Base-by-base conservation (phyloP, 2,329 filamentous ascomycete species). In the Exophiala aquamarina region DNA sequence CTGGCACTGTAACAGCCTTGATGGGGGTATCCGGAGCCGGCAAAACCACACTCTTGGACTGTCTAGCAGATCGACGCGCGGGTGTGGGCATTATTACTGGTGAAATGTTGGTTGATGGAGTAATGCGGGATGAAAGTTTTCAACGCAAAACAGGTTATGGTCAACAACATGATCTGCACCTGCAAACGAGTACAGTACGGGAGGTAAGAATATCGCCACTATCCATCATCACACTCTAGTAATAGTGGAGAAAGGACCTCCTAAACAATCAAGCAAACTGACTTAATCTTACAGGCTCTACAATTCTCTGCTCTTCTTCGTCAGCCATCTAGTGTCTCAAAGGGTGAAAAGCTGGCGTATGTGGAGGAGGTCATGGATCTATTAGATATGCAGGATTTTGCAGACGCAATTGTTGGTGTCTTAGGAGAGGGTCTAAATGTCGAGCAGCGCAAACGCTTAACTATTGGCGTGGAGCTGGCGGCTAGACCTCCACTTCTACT, bases 11-110 rank as follows among this genome's bases (percentile, higher is more conserved):
- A 47, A 95, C 90, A 10, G 90, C 89, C 31, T 75, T 95, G 3
- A 95, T 95, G 89, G 78, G 89, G 71, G 88, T 90, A 6, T 89
- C 86, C 18, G 90, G 91, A 57, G 91, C 91, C n/a, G 91, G 91
- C 50, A 96, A 95, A 69, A 95, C 91, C 0, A 95, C 90, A 1
- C 77, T 96, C 20, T 72, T 96, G 21, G 88, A 95, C 67, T 87
- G 87, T 32, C 76, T 96, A 56, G 91, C 91, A 37, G 86, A 86
- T 52, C 71, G 79, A 40, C 84, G 90, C 65, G 86, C 85, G 8
- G 89, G 87, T 0, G 91, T 92, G 82, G 91, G 91, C 68, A 84
- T 94, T 17, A 87, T 95, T 36, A 83, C 81, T 5, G 91, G 91
- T 42, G 84, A 92, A 57, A 93, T 95, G 84, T 70, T 89, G 14